Evolutionary conservation across 2,329 filamentous ascomycete species (phyloP).

Genomic region (Rhynchosporium secalis): DNA sequence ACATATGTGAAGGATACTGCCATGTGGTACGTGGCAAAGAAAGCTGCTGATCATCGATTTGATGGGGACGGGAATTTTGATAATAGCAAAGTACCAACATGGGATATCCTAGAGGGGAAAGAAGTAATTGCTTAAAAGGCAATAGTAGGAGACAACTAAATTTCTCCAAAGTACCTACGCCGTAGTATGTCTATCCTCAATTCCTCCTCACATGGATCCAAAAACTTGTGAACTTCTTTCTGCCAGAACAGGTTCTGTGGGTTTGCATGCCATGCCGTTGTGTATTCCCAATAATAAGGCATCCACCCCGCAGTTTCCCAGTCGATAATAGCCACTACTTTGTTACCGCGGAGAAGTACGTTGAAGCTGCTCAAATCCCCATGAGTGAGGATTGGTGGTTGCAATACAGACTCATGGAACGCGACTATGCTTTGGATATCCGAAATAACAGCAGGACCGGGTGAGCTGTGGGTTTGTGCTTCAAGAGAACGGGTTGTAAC

Average conservation of each 20-base stretch:
- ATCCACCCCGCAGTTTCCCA: conserved; percentile 46
- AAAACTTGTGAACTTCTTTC: conserved; percentile 24
- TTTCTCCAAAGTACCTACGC: conserved; percentile 5
- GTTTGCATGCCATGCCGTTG: conserved; percentile 44
- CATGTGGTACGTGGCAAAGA: conserved; percentile 41
- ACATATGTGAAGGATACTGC: conserved; percentile 39
- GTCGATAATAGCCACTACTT: conserved; percentile 45
- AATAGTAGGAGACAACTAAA: conserved; percentile 16
- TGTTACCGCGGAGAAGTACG: conserved; percentile 44
- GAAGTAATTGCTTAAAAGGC: conserved; percentile 7
- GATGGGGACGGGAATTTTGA: conserved; percentile 9
- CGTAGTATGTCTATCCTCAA: conserved; percentile 44
- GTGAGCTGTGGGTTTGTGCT: conserved; percentile 12
- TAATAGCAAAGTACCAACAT: conserved; percentile 12
- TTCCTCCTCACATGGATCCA: conserved; percentile 42
- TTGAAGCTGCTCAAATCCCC: conserved; percentile 50
- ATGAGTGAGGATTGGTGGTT: conserved; percentile 41
- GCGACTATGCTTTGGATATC: conserved; percentile 11
- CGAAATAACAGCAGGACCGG: conserved; percentile 11
- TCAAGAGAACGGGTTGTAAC: conserved; percentile 10
- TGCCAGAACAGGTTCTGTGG: conserved; percentile 32
- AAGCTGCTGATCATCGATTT: conserved; percentile 25
- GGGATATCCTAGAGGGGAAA: conserved; percentile 10
- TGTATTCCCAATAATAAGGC: conserved; percentile 45
- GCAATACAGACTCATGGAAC: conserved; percentile 15